Evolutionary conservation across 208 protist genomes (phyloP).

Genomic region (Trypanosoma cruzi): DNA sequence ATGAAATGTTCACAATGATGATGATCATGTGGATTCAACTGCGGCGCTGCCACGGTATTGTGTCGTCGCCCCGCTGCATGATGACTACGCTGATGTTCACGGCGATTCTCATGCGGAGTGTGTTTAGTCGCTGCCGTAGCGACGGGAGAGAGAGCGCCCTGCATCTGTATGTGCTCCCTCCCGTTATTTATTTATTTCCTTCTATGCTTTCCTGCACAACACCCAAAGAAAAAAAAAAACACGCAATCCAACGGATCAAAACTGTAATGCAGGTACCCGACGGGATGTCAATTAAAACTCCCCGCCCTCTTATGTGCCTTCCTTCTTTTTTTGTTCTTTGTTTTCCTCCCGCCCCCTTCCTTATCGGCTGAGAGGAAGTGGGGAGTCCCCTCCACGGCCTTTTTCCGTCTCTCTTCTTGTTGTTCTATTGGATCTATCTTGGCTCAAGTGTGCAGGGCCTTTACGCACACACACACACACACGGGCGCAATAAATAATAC

Average conservation of each 20-base stretch:
- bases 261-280: background rate
- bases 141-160: conserved; percentile 3
- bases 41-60: background rate
- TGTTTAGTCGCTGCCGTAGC: background rate
- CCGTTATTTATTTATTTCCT: too few species aligned
- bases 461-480: conserved; percentile 3
- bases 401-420: background rate
- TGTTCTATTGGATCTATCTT: conserved; percentile 1
- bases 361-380: too few species aligned
- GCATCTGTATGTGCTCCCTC: conserved; percentile 5
- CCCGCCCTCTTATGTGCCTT: background rate
- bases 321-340: too few species aligned
- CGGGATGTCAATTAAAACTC: too few species aligned
- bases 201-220: background rate
- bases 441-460: background rate
- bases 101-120: conserved; percentile 9
- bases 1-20: conserved; percentile 24
- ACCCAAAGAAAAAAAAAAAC: background rate
- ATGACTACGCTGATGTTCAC: background rate
- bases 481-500: background rate
- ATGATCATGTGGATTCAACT: conserved; percentile 12
- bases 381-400: background rate
- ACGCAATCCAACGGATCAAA: background rate
- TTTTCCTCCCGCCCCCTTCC: too few species aligned
- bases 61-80: background rate